Conservation (phyloP, 2,329 filamentous ascomycete species). For the Colletotrichum sidae region DNA sequence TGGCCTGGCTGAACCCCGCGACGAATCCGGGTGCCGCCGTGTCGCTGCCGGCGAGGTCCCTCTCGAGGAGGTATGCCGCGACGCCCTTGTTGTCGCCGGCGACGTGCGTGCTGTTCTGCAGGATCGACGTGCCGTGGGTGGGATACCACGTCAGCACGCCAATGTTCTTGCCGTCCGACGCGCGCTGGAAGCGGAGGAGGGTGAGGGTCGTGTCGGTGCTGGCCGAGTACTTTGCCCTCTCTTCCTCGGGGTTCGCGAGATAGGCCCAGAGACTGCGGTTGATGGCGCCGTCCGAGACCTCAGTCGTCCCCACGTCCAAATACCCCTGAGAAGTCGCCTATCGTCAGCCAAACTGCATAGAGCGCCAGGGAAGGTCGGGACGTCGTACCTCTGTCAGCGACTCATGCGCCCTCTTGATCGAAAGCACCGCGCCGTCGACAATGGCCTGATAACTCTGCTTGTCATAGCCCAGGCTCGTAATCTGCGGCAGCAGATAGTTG, state of each 20-base stretch:
- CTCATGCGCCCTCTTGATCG: slow-evolving; percentile 84
- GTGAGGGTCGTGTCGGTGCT: slow-evolving; percentile 73
- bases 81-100: slow-evolving; percentile 98
- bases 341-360: no score
- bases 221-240: slow-evolving; percentile 75
- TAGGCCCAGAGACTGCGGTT: slow-evolving; percentile 93
- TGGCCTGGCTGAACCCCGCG: slow-evolving; percentile 92
- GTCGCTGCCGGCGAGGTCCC: slow-evolving; percentile 66
- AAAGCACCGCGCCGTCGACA: slow-evolving; percentile 85
- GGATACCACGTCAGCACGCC: slow-evolving; percentile 92
- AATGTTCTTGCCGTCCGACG: slow-evolving; percentile 79
- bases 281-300: slow-evolving; percentile 82
- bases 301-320: slow-evolving; percentile 76
- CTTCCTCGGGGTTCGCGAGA: slow-evolving; percentile 82
- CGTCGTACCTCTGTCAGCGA: slow-evolving; percentile 64
- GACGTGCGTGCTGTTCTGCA: slow-evolving; percentile 90
- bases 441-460: slow-evolving; percentile 90
- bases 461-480: slow-evolving; percentile 88
- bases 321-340: slow-evolving; percentile 62
- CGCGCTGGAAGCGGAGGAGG: slow-evolving; percentile 80
- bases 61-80: slow-evolving; percentile 86
- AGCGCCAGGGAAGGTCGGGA: background rate
- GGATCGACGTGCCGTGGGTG: slow-evolving; percentile 90
- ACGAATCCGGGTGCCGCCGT: slow-evolving; percentile 77
- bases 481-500: slow-evolving; percentile 93